Evolutionary conservation across 371 early-diverging fungal genomes (phyloP).

Genomic region (Apophysomyces variabilis): DNA sequence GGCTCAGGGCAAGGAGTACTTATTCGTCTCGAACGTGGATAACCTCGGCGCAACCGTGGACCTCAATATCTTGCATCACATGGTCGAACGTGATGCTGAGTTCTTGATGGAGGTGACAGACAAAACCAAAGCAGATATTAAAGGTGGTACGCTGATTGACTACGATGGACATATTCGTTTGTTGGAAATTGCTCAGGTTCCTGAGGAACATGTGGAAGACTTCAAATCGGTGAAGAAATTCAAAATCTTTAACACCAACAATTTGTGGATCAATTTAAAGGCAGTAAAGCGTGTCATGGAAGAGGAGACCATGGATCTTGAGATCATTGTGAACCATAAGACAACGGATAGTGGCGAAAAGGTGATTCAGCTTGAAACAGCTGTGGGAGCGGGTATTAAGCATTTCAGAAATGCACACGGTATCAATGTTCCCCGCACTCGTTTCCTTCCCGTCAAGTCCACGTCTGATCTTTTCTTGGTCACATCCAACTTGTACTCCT

Average conservation of each 20-base stretch:
- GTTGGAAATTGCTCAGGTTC: slow-evolving; percentile 99
- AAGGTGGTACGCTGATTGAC: slow-evolving; percentile 99
- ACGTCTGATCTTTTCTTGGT: slow-evolving; percentile 98
- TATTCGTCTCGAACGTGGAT: slow-evolving; percentile 99
- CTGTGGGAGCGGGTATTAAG: slow-evolving; percentile 99
- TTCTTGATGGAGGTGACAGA: slow-evolving; percentile 99
- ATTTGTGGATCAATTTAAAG: slow-evolving; percentile 96
- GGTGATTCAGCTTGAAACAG: slow-evolving; percentile 99
- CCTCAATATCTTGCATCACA: slow-evolving; percentile 89
- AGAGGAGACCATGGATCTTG: slow-evolving; percentile 84
- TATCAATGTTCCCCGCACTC: slow-evolving; percentile 96
- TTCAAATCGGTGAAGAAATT: slow-evolving; percentile 99
- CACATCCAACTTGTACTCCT: slow-evolving; percentile 93
- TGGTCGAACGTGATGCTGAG: slow-evolving; percentile 89
- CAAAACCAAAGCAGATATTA: slow-evolving; percentile 99
- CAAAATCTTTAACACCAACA: slow-evolving; percentile 99
- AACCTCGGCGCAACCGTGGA: slow-evolving; percentile 99
- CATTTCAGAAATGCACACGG: slow-evolving; percentile 97
- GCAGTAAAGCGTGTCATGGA: slow-evolving; percentile 95
- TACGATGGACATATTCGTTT: slow-evolving; percentile 96
- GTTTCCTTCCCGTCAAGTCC: slow-evolving; percentile 99
- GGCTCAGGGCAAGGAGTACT: slow-evolving; percentile 97
- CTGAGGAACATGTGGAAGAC: slow-evolving; percentile 96
- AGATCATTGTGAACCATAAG: slow-evolving; percentile 99
- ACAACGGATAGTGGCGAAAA: slow-evolving; percentile 86